A percentile compares a stretch with the other conserved stretches of the same genome.
Conservation (phyloP, 176 grass and related monocot genomes). For the Saccharum spontaneum region DNA sequence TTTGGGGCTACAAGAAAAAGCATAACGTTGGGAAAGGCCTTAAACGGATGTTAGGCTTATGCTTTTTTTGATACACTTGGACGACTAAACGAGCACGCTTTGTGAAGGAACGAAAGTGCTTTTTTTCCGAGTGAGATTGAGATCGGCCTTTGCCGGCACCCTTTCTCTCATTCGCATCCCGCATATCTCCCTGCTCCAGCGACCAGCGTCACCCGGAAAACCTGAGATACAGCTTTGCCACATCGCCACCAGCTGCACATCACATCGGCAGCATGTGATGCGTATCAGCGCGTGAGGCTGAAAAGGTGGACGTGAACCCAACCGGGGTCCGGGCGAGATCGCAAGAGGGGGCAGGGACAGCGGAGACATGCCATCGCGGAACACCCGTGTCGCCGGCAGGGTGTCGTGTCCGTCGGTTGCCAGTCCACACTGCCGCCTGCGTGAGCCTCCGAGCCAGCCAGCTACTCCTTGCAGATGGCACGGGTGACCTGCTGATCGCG, state of each 20-base stretch:
- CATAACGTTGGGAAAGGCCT: no score
- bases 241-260: not conserved
- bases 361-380: constrained; percentile 9
- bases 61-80: not conserved
- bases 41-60: no score
- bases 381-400: constrained; percentile 15
- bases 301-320: not conserved
- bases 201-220: not conserved
- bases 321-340: constrained; percentile 1
- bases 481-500: not conserved
- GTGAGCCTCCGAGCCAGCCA: not conserved
- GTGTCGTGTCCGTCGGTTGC: constrained; percentile 8
- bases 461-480: not conserved
- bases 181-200: not conserved
- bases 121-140: not conserved
- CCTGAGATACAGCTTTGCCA: not conserved
- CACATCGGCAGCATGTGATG: constrained; percentile 5
- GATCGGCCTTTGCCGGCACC: not conserved
- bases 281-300: not conserved
- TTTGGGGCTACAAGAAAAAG: no score
- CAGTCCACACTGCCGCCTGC: not conserved
- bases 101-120: not conserved
- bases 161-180: constrained; percentile 1
- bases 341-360: not conserved
- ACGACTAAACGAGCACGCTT: not conserved